Percentiles rank a stretch among this genome's conserved stretches.
These are phyloP conservation scores for Apophysomyces variabilis DNA, from an alignment of 371 early-diverging fungal species.

Conservation along the genomic window DNA sequence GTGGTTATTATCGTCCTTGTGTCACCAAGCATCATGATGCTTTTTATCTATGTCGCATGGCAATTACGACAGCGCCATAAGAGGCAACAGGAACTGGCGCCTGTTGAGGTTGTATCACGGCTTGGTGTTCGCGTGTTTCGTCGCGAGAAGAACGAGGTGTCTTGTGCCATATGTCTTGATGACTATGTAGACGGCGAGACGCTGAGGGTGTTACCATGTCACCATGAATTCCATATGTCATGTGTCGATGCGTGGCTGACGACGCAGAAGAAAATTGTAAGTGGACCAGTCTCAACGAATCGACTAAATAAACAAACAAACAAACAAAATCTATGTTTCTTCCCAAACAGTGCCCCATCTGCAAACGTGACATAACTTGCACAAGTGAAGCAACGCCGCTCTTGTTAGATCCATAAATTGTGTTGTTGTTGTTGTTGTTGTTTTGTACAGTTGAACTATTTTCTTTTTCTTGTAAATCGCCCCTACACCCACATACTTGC, in stretches of 20 bases:
- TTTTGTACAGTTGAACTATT: not conserved
- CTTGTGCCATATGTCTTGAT: constrained; percentile 95
- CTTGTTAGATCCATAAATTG: constrained; percentile 4
- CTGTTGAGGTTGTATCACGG: constrained; percentile 63
- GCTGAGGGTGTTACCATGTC: constrained; percentile 84
- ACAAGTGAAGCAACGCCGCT: constrained; percentile 8
- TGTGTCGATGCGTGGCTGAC: constrained; percentile 93
- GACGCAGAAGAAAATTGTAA: constrained; percentile 78
- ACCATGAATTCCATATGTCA: constrained; percentile 87
- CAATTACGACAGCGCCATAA: constrained; percentile 64
- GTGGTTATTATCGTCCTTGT: constrained; percentile 71
- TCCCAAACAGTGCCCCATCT: constrained; percentile 71
- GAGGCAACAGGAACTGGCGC: constrained; percentile 66
- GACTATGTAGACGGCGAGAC: constrained; percentile 82
- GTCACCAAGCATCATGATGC: constrained; percentile 71
- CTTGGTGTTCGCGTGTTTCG: constrained; percentile 65
- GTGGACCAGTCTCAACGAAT: constrained; percentile 18
- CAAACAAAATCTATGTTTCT: not conserved
- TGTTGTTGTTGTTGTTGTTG: too few relatives aligned
- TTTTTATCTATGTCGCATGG: constrained; percentile 72
- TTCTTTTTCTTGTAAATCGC: constrained; percentile 3
- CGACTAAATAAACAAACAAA: too few relatives aligned
- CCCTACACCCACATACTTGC: not conserved
- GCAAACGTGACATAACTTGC: constrained; percentile 64
- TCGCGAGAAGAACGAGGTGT: constrained; percentile 68